phyloP scores from a whole-genome alignment of 305 asterid genomes.

The Fraxinus xanthoxyloides region DNA sequence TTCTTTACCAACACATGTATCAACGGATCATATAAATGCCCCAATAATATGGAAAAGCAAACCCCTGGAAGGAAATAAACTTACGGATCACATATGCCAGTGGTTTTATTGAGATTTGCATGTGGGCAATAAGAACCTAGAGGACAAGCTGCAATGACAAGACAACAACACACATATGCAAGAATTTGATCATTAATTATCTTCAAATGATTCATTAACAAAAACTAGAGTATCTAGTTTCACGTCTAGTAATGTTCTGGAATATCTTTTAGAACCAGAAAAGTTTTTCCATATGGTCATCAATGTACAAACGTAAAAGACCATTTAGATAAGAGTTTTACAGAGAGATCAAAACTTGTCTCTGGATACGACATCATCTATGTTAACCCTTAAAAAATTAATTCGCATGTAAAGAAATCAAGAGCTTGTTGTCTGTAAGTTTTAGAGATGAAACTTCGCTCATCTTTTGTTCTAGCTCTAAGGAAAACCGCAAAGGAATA shows the following conservation, averaged over 20 bases:
- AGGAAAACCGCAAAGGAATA: background rate
- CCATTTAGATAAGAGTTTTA: conserved; percentile 5
- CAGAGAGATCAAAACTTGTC: conserved; percentile 13
- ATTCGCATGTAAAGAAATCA: background rate
- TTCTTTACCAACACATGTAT: conserved; percentile 34
- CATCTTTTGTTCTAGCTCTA: background rate
- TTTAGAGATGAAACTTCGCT: background rate
- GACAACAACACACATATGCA: conserved; percentile 24
- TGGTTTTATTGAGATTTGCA: conserved; percentile 53
- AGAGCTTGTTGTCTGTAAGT: background rate
- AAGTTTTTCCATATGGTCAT: conserved; percentile 8
- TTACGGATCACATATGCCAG: conserved; percentile 93
- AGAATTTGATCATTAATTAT: conserved; percentile 12
- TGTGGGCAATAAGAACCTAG: conserved; percentile 86
- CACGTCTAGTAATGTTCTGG: conserved; percentile 5
- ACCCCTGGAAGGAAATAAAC: conserved; percentile 37
- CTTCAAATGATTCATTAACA: conserved; percentile 14
- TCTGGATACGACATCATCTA: background rate
- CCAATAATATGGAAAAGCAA: conserved; percentile 4
- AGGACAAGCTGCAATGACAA: conserved; percentile 75
- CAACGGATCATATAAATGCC: conserved; percentile 30
- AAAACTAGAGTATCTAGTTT: conserved; percentile 10
- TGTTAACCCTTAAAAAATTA: background rate
- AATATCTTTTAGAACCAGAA: conserved; percentile 5
- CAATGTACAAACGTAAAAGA: background rate